phyloP scores from a whole-genome alignment of 495 filamentous ascomycete species.

The Copromyces sp. region DNA sequence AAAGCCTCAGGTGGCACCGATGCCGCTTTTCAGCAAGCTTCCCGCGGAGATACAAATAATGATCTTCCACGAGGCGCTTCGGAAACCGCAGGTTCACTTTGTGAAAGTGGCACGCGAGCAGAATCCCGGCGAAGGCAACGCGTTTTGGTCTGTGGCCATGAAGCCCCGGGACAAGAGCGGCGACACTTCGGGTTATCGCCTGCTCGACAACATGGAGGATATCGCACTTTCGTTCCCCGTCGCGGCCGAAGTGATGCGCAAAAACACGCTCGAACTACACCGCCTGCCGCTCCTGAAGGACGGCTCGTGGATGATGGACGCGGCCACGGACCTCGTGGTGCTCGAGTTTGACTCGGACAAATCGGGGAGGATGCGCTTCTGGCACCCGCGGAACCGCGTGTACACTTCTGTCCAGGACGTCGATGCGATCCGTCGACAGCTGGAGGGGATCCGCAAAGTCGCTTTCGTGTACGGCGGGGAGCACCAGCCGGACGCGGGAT shows the following conservation, averaged over 20 bases:
- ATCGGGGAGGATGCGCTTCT: neutral
- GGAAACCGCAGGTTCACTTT: conserved; percentile 12
- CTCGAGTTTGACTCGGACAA: neutral
- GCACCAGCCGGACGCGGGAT: neutral
- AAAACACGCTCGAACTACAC: neutral
- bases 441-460: neutral
- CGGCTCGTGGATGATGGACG: neutral
- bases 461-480: neutral
- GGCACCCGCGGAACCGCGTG: neutral
- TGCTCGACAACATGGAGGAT: neutral
- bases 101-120: neutral
- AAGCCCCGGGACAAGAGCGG: neutral
- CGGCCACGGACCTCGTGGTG: conserved; percentile 1
- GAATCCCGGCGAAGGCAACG: neutral
- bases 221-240: neutral
- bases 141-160: neutral
- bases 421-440: neutral
- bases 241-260: neutral
- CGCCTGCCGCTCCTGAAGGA: neutral
- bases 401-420: neutral
- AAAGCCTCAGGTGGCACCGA: neutral
- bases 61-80: conserved; percentile 10
- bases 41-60: conserved; percentile 7
- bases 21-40: neutral
- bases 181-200: conserved; percentile 5